These are phyloP conservation scores for Penicillium aurantiogriseum DNA, from an alignment of 2,329 filamentous ascomycete genomes.

Conservation along the genomic window DNA sequence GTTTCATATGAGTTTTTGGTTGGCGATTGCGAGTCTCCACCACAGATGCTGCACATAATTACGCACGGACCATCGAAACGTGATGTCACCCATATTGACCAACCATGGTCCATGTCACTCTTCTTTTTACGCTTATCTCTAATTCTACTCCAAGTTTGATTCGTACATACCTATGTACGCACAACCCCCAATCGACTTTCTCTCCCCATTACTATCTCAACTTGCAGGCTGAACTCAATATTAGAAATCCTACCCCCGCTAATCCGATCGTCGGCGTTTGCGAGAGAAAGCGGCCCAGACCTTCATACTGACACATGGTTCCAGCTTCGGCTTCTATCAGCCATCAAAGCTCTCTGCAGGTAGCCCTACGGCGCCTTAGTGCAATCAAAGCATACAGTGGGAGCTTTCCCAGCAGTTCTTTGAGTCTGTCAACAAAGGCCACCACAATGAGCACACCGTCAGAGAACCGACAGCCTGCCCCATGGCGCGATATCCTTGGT, in stretches of 20 bases:
- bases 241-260: background rate
- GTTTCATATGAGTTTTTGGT: background rate
- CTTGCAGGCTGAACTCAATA: background rate
- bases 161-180: background rate
- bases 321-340: background rate
- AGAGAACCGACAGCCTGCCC: constrained; percentile 17
- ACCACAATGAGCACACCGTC: constrained; percentile 12
- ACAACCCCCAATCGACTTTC: background rate
- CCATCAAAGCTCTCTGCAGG: background rate
- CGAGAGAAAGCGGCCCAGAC: background rate
- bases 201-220: background rate
- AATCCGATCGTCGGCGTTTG: background rate
- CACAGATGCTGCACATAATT: background rate
- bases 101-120: constrained; percentile 1
- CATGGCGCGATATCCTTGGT: constrained; percentile 31
- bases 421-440: background rate
- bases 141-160: background rate
- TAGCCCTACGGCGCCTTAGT: constrained; percentile 1
- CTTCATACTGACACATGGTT: background rate
- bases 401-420: background rate
- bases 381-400: background rate
- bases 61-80: constrained; percentile 4
- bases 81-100: constrained; percentile 3
- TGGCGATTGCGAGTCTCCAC: background rate
- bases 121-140: constrained; percentile 6